Percentiles rank a stretch among this genome's conserved stretches.
phyloP scores from a whole-genome alignment of 1,284 basidiomycete genomes.

The Entoloma clypeatum region DNA sequence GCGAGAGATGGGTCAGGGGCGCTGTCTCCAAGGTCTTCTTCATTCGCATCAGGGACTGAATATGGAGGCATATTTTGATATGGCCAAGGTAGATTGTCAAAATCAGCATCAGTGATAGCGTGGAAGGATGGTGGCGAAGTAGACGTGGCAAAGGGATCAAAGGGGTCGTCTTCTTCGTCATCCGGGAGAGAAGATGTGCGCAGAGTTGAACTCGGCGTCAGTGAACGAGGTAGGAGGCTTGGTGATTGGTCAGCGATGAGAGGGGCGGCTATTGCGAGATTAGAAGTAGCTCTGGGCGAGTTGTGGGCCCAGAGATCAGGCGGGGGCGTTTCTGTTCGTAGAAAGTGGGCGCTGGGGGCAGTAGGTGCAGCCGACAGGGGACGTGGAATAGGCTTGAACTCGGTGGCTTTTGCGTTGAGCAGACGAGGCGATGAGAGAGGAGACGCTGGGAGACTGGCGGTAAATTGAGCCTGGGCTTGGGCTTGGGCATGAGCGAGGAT shows the following conservation, averaged over 20 bases:
- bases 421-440: conserved; percentile 58
- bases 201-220: conserved; percentile 50
- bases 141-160: conserved; percentile 64
- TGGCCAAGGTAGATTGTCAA: conserved; percentile 36
- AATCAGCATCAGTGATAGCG: conserved; percentile 58
- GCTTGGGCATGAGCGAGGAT: conserved; percentile 54
- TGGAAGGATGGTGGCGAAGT: conserved; percentile 53
- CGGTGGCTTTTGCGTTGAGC: conserved; percentile 54
- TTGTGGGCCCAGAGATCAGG: conserved; percentile 81
- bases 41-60: conserved; percentile 29
- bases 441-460: conserved; percentile 66
- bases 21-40: conserved; percentile 39
- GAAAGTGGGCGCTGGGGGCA: conserved; percentile 56
- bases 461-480: conserved; percentile 52
- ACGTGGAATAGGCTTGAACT: conserved; percentile 59
- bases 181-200: conserved; percentile 61
- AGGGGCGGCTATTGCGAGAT: conserved; percentile 85
- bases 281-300: conserved; percentile 70
- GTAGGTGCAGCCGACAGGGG: conserved; percentile 72
- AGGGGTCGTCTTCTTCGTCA: conserved; percentile 68
- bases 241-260: conserved; percentile 68
- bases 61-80: conserved; percentile 25
- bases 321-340: conserved; percentile 70
- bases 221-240: conserved; percentile 47
- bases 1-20: conserved; percentile 54